These are phyloP conservation scores for Botryotinia narcissicola DNA, from an alignment of 2,329 filamentous ascomycete species.

Conservation along the genomic window DNA sequence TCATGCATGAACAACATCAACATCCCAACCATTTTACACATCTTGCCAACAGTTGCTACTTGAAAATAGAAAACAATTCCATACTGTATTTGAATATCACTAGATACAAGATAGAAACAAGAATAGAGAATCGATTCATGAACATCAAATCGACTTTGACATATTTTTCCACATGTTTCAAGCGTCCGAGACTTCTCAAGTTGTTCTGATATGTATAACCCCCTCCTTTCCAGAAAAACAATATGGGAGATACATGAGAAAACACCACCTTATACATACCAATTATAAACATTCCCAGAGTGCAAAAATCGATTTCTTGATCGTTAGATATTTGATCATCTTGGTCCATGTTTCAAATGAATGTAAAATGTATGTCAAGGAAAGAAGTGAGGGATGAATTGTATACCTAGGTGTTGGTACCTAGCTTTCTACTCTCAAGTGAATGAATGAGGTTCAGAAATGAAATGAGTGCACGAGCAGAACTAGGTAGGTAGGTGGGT, in stretches of 20 bases:
- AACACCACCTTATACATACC: constrained; percentile 46
- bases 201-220: neutral
- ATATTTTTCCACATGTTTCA: neutral
- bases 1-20: constrained; percentile 12
- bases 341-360: constrained; percentile 17
- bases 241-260: neutral
- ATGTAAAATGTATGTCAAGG: neutral
- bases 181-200: constrained; percentile 11
- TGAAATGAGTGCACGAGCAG: neutral
- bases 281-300: constrained; percentile 72
- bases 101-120: neutral
- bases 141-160: neutral
- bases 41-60: neutral
- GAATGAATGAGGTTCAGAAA: neutral
- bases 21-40: constrained; percentile 6
- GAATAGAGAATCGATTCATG: too few species aligned
- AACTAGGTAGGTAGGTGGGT: neutral
- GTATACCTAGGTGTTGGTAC: neutral
- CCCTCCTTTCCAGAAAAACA: neutral
- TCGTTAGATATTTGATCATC: constrained; percentile 32
- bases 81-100: neutral
- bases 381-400: neutral
- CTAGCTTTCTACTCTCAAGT: neutral
- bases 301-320: constrained; percentile 62
- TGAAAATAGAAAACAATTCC: neutral